phyloP scores from a whole-genome alignment of 495 filamentous ascomycete species.

The Talaromyces borbonicus region DNA sequence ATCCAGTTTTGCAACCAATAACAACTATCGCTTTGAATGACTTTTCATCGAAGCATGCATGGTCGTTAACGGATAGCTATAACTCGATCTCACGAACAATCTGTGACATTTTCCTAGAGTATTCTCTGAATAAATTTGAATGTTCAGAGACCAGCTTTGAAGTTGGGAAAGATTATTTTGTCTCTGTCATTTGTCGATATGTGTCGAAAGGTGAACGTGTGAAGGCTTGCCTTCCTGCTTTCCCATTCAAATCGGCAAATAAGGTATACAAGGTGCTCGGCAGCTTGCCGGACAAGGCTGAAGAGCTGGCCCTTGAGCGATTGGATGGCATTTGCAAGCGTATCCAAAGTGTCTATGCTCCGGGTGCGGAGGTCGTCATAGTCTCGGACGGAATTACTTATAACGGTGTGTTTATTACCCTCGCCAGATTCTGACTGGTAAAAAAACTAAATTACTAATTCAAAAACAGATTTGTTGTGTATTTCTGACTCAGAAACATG shows the following conservation, averaged over 20 bases:
- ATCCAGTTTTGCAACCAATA: too few species aligned
- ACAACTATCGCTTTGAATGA: too few species aligned
- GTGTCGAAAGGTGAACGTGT: slow-evolving; percentile 8
- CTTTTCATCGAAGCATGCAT: too few species aligned
- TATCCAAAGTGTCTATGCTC: slow-evolving; percentile 33
- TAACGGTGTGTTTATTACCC: slow-evolving; percentile 32
- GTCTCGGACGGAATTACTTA: slow-evolving; percentile 45
- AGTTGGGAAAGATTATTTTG: neutral
- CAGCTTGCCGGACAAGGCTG: slow-evolving; percentile 38
- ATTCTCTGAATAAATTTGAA: neutral
- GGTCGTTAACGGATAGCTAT: too few species aligned
- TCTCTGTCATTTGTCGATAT: neutral
- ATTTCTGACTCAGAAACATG: slow-evolving; percentile 41
- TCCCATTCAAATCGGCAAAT: slow-evolving; percentile 46
- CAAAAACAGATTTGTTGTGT: slow-evolving; percentile 42
- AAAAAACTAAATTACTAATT: neutral
- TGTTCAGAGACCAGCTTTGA: neutral
- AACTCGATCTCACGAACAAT: neutral
- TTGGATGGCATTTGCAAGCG: slow-evolving; percentile 31
- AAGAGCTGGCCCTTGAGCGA: slow-evolving; percentile 39
- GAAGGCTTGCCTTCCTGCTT: slow-evolving; percentile 37
- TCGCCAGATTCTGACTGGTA: too few species aligned
- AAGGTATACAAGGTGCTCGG: slow-evolving; percentile 36
- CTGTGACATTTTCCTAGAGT: neutral
- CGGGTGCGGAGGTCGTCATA: slow-evolving; percentile 38